Percentiles rank a stretch among this genome's conserved stretches.
phyloP scores from a whole-genome alignment of 306 rosid species.

The Rosa persica region DNA sequence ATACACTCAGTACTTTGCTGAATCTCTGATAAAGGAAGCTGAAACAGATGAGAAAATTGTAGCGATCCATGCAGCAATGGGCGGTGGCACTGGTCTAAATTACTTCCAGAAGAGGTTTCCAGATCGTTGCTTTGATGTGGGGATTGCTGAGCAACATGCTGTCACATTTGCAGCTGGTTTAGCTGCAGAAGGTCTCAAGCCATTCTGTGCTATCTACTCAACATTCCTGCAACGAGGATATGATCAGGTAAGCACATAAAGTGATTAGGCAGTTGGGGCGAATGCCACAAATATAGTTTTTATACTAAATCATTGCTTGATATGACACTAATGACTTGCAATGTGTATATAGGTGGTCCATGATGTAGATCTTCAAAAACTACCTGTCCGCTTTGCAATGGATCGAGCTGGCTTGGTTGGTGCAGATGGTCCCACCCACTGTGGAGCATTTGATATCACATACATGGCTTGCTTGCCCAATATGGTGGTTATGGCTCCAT shows the following conservation, averaged over 20 bases:
- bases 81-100: constrained; percentile 88
- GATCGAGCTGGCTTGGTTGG: constrained; percentile 96
- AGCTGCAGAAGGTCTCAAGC: constrained; percentile 93
- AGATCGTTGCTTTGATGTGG: constrained; percentile 85
- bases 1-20: constrained; percentile 80
- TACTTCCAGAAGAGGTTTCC: constrained; percentile 87
- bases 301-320: neutral
- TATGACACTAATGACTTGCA: constrained; percentile 8
- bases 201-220: constrained; percentile 87
- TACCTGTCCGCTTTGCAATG: constrained; percentile 88
- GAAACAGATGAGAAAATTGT: constrained; percentile 70
- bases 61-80: constrained; percentile 98
- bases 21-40: constrained; percentile 86
- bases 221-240: constrained; percentile 92
- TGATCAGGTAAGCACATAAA: constrained; percentile 63
- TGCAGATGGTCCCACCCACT: constrained; percentile 96
- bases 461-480: constrained; percentile 98
- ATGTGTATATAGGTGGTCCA: constrained; percentile 60
- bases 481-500: constrained; percentile 98
- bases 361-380: constrained; percentile 88
- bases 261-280: neutral
- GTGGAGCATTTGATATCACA: constrained; percentile 89
- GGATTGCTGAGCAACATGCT: constrained; percentile 94
- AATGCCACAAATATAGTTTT: neutral
- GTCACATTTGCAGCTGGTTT: constrained; percentile 96